phyloP scores from a whole-genome alignment of 2,329 filamentous ascomycete species.

The Parastagonospora nodorum region DNA sequence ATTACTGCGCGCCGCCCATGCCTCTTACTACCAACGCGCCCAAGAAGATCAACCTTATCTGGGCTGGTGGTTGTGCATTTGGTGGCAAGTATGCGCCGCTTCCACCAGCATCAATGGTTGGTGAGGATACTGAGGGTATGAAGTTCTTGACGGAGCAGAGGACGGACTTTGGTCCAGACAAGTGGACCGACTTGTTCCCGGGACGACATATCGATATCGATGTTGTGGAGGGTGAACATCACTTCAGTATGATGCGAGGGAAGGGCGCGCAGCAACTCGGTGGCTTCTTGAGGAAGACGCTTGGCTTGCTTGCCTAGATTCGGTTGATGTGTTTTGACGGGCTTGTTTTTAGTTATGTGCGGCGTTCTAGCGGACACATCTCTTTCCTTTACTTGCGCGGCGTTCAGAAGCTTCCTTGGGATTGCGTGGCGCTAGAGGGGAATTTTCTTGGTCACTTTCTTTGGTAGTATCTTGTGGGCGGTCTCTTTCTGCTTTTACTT shows the following conservation, averaged over 20 bases:
- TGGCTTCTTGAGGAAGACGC: neutral
- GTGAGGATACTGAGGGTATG: slow-evolving; percentile 50
- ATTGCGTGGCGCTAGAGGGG: too few relatives aligned
- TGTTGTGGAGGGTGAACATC: slow-evolving; percentile 38
- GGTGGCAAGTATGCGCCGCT: neutral
- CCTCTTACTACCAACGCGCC: slow-evolving; percentile 17
- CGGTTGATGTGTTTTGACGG: too few relatives aligned
- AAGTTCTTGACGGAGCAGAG: slow-evolving; percentile 54
- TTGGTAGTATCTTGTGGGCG: too few relatives aligned
- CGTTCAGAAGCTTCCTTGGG: too few relatives aligned
- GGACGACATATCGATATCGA: slow-evolving; percentile 41
- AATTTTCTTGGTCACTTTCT: too few relatives aligned
- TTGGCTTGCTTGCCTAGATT: neutral
- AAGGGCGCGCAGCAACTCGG: neutral
- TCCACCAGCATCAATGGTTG: slow-evolving; percentile 41
- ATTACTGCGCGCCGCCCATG: slow-evolving; percentile 45
- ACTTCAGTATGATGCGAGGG: slow-evolving; percentile 47
- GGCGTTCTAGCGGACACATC: too few relatives aligned
- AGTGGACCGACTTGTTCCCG: slow-evolving; percentile 52
- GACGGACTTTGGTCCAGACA: slow-evolving; percentile 54
- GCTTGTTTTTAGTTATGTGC: too few relatives aligned
- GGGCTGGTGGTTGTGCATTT: slow-evolving; percentile 38
- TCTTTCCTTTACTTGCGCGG: too few relatives aligned
- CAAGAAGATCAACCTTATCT: slow-evolving; percentile 52
- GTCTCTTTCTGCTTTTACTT: too few relatives aligned